Evolutionary conservation across 2,329 filamentous ascomycete species (phyloP).

Genomic region (Epichloe hybrida): DNA sequence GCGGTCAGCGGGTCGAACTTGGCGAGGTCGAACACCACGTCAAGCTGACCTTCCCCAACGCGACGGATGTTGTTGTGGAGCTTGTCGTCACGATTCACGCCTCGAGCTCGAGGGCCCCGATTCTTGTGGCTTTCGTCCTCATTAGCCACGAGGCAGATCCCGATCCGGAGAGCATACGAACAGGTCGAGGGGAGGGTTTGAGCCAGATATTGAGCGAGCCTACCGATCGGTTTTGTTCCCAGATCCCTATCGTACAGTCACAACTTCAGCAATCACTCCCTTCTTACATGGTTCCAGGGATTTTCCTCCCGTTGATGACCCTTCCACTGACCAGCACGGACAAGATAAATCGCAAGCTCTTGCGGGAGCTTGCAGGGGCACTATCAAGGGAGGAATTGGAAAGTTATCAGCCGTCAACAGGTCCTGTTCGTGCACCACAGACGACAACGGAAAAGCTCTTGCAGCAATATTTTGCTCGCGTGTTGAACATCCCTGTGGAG

Average conservation of each 20-base stretch:
- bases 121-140: neutral
- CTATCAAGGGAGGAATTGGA: neutral
- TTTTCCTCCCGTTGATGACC: neutral
- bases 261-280: neutral
- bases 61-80: neutral
- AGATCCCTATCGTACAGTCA: neutral
- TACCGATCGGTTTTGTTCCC: neutral
- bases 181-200: no score
- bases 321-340: neutral
- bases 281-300: slow-evolving; percentile 1
- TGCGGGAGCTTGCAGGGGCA: neutral
- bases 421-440: neutral
- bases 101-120: neutral
- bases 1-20: slow-evolving; percentile 3
- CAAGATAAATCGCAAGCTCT: neutral
- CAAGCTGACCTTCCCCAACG: neutral
- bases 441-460: neutral
- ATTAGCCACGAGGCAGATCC: neutral
- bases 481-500: neutral
- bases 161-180: no score
- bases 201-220: neutral
- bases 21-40: slow-evolving; percentile 2
- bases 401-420: neutral
- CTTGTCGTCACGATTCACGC: neutral
- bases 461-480: neutral